Evolutionary conservation across 192 early-diverging fungal genomes (phyloP).

Genomic region (Thoreauomyces humboldtii): DNA sequence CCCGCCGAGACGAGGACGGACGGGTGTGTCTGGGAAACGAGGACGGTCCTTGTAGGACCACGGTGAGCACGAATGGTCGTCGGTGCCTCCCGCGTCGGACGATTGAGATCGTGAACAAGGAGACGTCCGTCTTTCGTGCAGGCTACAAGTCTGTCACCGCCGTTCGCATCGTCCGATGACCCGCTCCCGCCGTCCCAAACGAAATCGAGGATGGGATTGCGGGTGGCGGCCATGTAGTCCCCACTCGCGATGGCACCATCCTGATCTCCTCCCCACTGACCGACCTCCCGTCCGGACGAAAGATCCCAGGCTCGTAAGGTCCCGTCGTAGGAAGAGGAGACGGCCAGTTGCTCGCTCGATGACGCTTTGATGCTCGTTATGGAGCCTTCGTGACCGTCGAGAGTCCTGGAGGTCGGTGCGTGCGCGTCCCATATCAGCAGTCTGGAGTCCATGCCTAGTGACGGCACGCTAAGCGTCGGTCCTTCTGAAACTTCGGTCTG

Average conservation of each 20-base stretch:
- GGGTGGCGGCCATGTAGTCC: slow-evolving; percentile 29
- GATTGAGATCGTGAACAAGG: neutral
- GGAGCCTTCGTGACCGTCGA: slow-evolving; percentile 13
- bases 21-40: neutral
- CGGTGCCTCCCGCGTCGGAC: neutral
- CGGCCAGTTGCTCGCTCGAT: neutral
- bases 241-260: slow-evolving; percentile 20
- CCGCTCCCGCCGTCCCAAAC: slow-evolving; percentile 2
- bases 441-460: slow-evolving; percentile 25
- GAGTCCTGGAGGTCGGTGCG: neutral
- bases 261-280: slow-evolving; percentile 19
- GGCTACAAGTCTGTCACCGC: neutral
- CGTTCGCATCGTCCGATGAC: neutral
- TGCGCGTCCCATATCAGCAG: slow-evolving; percentile 21
- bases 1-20: slow-evolving; percentile 14
- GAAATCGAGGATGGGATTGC: slow-evolving; percentile 24
- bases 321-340: slow-evolving; percentile 22
- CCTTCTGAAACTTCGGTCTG: neutral
- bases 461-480: neutral
- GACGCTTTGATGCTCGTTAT: slow-evolving; percentile 6
- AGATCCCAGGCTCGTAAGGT: slow-evolving; percentile 12
- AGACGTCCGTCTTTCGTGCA: slow-evolving; percentile 20
- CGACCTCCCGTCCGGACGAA: neutral
- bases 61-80: slow-evolving; percentile 19
- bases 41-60: slow-evolving; percentile 12